Evolutionary conservation across 169 alveolate species (phyloP).

Genomic region (Eimeria mitis): DNA sequence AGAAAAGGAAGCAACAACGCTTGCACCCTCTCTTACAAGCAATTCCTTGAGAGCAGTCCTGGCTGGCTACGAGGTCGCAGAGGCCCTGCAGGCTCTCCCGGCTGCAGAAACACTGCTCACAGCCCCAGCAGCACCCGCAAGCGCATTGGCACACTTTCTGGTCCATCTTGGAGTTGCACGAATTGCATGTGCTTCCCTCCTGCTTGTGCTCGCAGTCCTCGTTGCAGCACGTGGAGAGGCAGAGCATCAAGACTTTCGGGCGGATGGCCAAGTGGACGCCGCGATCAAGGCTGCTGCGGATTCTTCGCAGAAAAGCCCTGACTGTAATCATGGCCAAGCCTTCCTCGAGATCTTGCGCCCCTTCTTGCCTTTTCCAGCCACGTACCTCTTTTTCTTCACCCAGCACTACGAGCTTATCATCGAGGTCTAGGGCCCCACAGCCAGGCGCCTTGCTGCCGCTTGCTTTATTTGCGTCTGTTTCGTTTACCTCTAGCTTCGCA

Average conservation of each 20-base stretch:
- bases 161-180: conserved; percentile 3
- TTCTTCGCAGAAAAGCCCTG: conserved; percentile 37
- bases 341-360: background rate
- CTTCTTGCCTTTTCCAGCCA: conserved; percentile 43
- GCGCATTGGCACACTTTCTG: conserved; percentile 9
- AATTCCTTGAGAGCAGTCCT: conserved; percentile 21
- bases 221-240: conserved; percentile 19
- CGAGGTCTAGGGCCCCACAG: conserved; percentile 13
- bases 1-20: conserved; percentile 60
- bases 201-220: conserved; percentile 20
- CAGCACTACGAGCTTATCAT: conserved; percentile 6
- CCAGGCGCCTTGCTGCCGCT: background rate
- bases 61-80: conserved; percentile 23
- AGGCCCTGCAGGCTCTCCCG: conserved; percentile 53
- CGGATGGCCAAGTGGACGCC: conserved; percentile 54
- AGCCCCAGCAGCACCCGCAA: conserved; percentile 41
- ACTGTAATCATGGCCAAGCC: conserved; percentile 29
- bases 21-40: conserved; percentile 32
- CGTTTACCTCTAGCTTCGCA: conserved; percentile 28
- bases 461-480: background rate
- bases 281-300: conserved; percentile 58
- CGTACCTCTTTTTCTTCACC: conserved; percentile 18
- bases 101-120: background rate
- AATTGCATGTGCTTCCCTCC: background rate
- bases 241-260: conserved; percentile 59